A percentile compares a stretch with the other conserved stretches of the same genome.
Evolutionary conservation across 148 eudicot species (phyloP).

Genomic region (Euryodendron excelsum): DNA sequence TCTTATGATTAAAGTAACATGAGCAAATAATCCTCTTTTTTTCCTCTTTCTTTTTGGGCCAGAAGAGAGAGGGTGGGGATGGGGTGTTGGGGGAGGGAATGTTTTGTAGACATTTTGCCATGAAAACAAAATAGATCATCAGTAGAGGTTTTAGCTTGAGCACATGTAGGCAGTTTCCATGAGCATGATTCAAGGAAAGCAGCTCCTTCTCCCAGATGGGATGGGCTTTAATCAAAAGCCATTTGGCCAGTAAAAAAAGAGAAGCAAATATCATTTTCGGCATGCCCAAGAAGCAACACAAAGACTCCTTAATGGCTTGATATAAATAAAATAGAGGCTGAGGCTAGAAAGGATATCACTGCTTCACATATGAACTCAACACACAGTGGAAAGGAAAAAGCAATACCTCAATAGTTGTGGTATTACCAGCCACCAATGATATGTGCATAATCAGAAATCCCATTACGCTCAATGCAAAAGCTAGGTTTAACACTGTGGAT

Average conservation of each 20-base stretch:
- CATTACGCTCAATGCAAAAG: slow-evolving; percentile 86
- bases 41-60: background rate
- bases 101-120: background rate
- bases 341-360: background rate
- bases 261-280: background rate
- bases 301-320: background rate
- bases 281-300: background rate
- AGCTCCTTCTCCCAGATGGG: background rate
- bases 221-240: background rate
- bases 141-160: background rate
- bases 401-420: slow-evolving; percentile 91
- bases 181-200: background rate
- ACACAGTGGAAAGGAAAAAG: background rate
- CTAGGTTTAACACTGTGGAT: slow-evolving; percentile 79
- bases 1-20: background rate
- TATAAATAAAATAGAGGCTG: background rate
- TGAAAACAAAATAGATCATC: background rate
- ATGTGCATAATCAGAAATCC: slow-evolving; percentile 98
- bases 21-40: background rate
- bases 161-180: background rate
- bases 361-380: background rate
- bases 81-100: no score
- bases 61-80: background rate
- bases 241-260: background rate
- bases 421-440: slow-evolving; percentile 78